Percentiles rank a stretch among this genome's conserved stretches.
Conservation (phyloP, 306 rosid genomes). For the Rosa rugosa region DNA sequence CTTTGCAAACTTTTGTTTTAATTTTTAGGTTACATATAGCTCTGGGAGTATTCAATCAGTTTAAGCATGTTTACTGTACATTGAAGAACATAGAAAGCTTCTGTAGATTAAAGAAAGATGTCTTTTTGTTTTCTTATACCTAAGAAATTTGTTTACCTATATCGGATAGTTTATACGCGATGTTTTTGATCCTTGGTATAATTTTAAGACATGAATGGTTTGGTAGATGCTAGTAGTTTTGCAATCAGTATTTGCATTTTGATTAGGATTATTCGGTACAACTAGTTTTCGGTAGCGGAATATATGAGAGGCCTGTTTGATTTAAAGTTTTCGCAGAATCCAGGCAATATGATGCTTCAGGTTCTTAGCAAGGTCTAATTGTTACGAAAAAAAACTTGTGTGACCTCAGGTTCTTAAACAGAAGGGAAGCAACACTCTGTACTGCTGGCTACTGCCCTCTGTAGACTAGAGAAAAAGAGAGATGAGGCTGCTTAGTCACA, state of each 20-base stretch:
- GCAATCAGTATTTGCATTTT: not conserved
- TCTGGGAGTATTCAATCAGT: not conserved
- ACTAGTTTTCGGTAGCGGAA: not conserved
- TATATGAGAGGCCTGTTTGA: not conserved
- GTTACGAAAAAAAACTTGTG: not conserved
- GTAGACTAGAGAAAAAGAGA: not conserved
- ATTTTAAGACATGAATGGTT: not conserved
- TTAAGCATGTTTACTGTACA: not conserved
- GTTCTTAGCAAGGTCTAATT: not conserved
- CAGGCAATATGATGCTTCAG: not conserved
- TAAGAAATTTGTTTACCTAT: not conserved
- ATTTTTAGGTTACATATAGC: not conserved
- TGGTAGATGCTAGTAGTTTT: not conserved
- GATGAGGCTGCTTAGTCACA: conserved; percentile 88
- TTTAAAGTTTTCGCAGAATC: not conserved
- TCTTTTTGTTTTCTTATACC: not conserved
- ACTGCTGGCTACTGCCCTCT: not conserved
- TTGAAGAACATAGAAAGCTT: not conserved
- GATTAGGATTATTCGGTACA: not conserved
- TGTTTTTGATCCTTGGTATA: not conserved
- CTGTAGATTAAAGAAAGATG: not conserved
- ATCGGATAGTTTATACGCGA: not conserved
- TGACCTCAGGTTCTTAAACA: not conserved
- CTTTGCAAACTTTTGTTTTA: not conserved
- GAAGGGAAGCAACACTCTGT: not conserved